phyloP scores from a whole-genome alignment of 331 rosid genomes.

The Quercus phellos region DNA sequence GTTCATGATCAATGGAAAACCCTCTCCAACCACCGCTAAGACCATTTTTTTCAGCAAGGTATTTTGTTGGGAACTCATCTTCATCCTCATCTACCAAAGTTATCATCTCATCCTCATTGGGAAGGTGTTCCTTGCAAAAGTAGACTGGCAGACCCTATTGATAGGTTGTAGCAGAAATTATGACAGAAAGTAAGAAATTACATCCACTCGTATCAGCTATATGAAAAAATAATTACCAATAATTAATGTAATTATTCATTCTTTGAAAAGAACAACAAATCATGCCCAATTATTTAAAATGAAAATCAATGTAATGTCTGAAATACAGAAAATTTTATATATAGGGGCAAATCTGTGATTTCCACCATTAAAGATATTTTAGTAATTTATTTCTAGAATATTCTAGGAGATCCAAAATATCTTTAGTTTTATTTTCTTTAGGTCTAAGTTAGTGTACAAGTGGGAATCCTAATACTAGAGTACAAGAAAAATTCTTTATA shows the following conservation, averaged over 20 bases:
- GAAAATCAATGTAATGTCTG: neutral
- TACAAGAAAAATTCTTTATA: no score
- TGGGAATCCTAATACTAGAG: no score
- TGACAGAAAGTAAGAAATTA: neutral
- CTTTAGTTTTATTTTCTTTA: no score
- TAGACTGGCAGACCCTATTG: conserved; percentile 39
- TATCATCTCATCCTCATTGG: conserved; percentile 26
- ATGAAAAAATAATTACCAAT: neutral
- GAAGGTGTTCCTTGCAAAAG: conserved; percentile 45
- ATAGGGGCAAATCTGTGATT: no score
- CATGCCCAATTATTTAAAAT: neutral
- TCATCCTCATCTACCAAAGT: conserved; percentile 43
- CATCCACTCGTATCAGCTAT: neutral
- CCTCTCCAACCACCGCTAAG: conserved; percentile 66
- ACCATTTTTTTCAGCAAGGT: conserved; percentile 37
- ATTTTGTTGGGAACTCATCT: conserved; percentile 31
- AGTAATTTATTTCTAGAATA: no score
- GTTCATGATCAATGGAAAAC: conserved; percentile 46
- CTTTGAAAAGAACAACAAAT: neutral
- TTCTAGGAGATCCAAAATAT: no score
- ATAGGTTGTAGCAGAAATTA: neutral
- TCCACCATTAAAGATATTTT: no score
- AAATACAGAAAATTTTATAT: no score
- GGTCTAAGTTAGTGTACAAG: no score
- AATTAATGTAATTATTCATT: neutral